phyloP scores from a whole-genome alignment of 2,329 filamentous ascomycete species.

The Fusarium verticillioides region DNA sequence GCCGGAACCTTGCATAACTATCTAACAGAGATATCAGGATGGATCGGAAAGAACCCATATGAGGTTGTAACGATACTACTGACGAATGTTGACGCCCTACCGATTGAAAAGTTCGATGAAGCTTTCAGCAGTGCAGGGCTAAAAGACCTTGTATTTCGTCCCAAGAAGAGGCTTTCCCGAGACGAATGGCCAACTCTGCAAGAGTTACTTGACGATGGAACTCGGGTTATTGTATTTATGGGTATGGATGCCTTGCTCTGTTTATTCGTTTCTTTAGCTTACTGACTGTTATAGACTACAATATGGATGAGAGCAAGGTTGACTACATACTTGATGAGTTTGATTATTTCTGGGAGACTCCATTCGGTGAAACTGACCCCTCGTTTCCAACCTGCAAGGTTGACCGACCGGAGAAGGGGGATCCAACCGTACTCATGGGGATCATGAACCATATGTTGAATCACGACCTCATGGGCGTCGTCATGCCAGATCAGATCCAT shows the following conservation, averaged over 20 bases:
- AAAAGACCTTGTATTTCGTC: conserved; percentile 65
- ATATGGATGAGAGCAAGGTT: conserved; percentile 60
- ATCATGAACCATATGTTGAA: conserved; percentile 47
- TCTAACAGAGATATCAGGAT: conserved; percentile 67
- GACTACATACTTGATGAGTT: conserved; percentile 74
- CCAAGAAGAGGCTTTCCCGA: conserved; percentile 54
- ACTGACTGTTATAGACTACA: conserved; percentile 63
- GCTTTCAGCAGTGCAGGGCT: conserved; percentile 67
- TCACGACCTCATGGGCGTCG: conserved; percentile 42
- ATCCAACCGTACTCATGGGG: conserved; percentile 42
- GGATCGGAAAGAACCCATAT: conserved; percentile 67
- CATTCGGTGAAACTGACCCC: conserved; percentile 70
- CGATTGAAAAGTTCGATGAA: conserved; percentile 64
- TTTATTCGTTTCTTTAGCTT: not conserved
- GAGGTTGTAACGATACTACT: conserved; percentile 73
- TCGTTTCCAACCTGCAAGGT: conserved; percentile 73
- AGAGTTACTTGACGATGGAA: conserved; percentile 69
- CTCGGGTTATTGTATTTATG: conserved; percentile 77
- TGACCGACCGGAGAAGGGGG: conserved; percentile 64
- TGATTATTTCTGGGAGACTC: conserved; percentile 77
- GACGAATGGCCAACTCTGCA: conserved; percentile 77
- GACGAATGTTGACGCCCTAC: conserved; percentile 69
- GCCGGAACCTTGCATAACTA: conserved; percentile 66
- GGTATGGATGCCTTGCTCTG: conserved; percentile 54
- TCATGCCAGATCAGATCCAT: conserved; percentile 47